Percentiles rank a stretch among this genome's conserved stretches.
These are phyloP conservation scores for Mortierella sp. DNA, from an alignment of 371 early-diverging fungal genomes.

Conservation along the genomic window DNA sequence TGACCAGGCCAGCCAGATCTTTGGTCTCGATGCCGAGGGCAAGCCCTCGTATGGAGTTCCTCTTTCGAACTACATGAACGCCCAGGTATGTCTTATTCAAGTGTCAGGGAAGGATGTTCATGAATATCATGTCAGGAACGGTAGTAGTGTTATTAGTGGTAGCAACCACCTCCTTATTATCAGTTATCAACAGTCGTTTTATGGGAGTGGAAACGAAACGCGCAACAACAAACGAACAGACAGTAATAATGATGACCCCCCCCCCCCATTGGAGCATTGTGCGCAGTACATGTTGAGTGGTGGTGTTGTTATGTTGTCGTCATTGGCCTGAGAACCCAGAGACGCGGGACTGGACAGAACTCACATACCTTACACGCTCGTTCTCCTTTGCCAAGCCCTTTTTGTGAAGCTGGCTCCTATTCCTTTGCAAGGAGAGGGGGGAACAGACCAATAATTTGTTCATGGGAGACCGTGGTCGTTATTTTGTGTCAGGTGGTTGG, in stretches of 20 bases:
- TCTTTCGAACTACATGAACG: constrained; percentile 95
- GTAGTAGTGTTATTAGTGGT: neutral
- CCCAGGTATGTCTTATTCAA: constrained; percentile 72
- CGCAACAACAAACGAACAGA: neutral
- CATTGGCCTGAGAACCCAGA: neutral
- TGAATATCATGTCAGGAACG: neutral
- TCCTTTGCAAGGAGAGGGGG: neutral
- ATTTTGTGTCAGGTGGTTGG: constrained; percentile 1
- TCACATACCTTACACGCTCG: neutral
- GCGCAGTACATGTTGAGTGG: neutral
- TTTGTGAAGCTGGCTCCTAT: neutral
- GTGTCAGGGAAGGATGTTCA: neutral
- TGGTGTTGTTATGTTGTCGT: neutral
- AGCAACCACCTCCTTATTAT: neutral
- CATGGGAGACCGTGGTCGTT: neutral
- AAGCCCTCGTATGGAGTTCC: constrained; percentile 84
- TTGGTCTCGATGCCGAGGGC: constrained; percentile 67
- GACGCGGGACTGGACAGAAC: neutral
- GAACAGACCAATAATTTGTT: neutral
- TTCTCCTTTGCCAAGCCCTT: neutral
- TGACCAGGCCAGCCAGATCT: constrained; percentile 60
- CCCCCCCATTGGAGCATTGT: neutral
- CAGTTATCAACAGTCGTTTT: neutral
- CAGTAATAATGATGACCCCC: neutral
- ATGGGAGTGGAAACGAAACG: neutral